A percentile compares a stretch with the other conserved stretches of the same genome.
phyloP scores from a whole-genome alignment of 306 rosid species.

The Lathyrus oleraceus region DNA sequence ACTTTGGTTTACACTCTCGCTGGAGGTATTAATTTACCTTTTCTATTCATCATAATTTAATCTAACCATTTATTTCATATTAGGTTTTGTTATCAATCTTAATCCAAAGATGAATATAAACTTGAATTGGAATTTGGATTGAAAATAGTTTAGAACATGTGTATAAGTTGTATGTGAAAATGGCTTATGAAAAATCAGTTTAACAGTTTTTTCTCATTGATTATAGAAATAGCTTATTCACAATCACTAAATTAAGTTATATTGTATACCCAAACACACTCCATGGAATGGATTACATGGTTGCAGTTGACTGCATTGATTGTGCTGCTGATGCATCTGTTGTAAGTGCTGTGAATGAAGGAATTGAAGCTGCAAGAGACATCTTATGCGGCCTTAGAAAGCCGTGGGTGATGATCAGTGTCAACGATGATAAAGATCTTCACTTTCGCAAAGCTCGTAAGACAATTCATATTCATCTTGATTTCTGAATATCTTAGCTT shows the following conservation, averaged over 20 bases:
- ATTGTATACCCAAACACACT: not conserved
- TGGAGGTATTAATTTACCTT: constrained; percentile 55
- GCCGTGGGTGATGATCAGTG: constrained; percentile 95
- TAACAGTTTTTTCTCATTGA: too few relatives aligned
- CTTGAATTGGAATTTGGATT: too few relatives aligned
- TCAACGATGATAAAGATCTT: constrained; percentile 89
- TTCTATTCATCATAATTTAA: not conserved
- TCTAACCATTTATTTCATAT: too few relatives aligned
- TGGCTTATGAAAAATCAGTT: too few relatives aligned
- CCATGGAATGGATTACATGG: not conserved
- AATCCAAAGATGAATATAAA: too few relatives aligned
- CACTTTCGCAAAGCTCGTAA: constrained; percentile 93
- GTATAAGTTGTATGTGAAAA: too few relatives aligned
- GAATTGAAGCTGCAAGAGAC: constrained; percentile 72
- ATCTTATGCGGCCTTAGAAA: constrained; percentile 43
- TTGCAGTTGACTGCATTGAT: constrained; percentile 96
- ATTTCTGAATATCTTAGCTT: too few relatives aligned
- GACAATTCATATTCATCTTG: not conserved
- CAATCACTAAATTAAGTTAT: not conserved
- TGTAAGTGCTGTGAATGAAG: constrained; percentile 85
- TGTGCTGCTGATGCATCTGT: constrained; percentile 94
- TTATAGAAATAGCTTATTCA: not conserved
- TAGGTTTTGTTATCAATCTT: too few relatives aligned
- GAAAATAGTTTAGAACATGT: too few relatives aligned
- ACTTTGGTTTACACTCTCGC: constrained; percentile 92